Evolutionary conservation across 306 rosid species (phyloP).

Genomic region (cucumber (Cucumis sativus)): Cucumber_9930_V3 NC_026657.2:15369501-15370000

Average conservation of each 20-base stretch:
- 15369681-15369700: constrained; percentile 55
- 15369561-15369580: neutral
- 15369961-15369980: constrained; percentile 86
- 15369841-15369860: neutral
- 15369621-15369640: neutral
- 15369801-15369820: neutral
- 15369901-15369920: neutral
- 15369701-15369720: constrained; percentile 71
- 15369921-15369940: neutral
- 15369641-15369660: neutral
- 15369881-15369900: neutral
- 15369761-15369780: constrained; percentile 65
- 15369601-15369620: neutral
- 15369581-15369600: neutral
- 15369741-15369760: constrained; percentile 71
- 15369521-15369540: neutral
- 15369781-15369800: neutral
- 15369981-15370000: constrained; percentile 77
- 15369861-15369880: neutral
- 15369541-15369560: neutral
- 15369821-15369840: neutral
- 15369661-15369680: constrained; percentile 12
- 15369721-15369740: constrained; percentile 84
- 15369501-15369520: neutral
- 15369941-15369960: constrained; percentile 48